A percentile compares a stretch with the other conserved stretches of the same genome.
Conservation (phyloP, 2,329 filamentous ascomycete genomes). For the Camillea tinctor region DNA sequence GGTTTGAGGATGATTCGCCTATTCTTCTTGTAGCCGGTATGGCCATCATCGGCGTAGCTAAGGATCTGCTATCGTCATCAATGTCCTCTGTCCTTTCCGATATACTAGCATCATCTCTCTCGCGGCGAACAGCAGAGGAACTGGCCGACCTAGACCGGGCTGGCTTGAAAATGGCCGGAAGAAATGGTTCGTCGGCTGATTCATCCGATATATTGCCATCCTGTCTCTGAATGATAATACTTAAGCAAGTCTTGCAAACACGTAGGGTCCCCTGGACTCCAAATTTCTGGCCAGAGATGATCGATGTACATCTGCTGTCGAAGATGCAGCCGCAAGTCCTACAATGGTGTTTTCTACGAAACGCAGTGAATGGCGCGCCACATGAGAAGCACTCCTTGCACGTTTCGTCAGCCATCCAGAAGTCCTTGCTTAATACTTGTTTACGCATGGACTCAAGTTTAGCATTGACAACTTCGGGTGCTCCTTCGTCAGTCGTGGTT, state of each 20-base stretch:
- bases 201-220: constrained; percentile 87
- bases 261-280: constrained; percentile 80
- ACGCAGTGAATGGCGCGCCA: constrained; percentile 85
- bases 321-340: constrained; percentile 97
- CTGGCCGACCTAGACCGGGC: constrained; percentile 46
- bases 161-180: constrained; percentile 62
- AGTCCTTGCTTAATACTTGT: constrained; percentile 89
- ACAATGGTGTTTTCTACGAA: constrained; percentile 95
- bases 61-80: constrained; percentile 49
- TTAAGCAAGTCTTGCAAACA: constrained; percentile 90
- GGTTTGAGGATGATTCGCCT: constrained; percentile 69
- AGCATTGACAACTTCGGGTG: constrained; percentile 58
- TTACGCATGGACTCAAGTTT: constrained; percentile 72
- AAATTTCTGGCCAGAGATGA: constrained; percentile 85
- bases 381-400: constrained; percentile 97
- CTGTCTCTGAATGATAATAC: constrained; percentile 85
- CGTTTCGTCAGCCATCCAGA: constrained; percentile 99
- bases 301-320: constrained; percentile 89
- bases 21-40: constrained; percentile 64
- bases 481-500: constrained; percentile 55
- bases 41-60: constrained; percentile 70
- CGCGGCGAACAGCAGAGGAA: constrained; percentile 37
- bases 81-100: constrained; percentile 42
- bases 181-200: constrained; percentile 71
- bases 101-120: constrained; percentile 39